Conservation (phyloP, 805 yeast genomes). For the Cyberlindnera meyerae region DNA sequence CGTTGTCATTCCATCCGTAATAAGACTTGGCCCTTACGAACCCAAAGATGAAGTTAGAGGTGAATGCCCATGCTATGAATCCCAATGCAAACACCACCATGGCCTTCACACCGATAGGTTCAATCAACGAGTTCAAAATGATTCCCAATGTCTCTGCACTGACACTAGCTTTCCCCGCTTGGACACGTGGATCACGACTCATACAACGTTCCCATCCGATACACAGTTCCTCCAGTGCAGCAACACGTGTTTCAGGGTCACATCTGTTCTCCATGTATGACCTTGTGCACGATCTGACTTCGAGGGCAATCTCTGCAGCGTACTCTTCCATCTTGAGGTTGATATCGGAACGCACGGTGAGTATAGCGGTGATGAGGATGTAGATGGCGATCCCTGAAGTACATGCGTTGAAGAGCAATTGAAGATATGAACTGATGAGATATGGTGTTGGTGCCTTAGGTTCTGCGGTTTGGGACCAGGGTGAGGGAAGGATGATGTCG, state of each 20-base stretch:
- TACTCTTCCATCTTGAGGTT: conserved; percentile 44
- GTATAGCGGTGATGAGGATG: conserved; percentile 38
- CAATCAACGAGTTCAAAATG: conserved; percentile 56
- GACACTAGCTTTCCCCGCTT: conserved; percentile 48
- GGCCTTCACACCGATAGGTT: conserved; percentile 63
- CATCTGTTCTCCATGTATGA: conserved; percentile 54
- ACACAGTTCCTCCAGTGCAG: conserved; percentile 56
- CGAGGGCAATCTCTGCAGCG: conserved; percentile 40
- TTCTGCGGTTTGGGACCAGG: conserved; percentile 49
- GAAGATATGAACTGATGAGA: conserved; percentile 56
- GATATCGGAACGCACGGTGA: conserved; percentile 52
- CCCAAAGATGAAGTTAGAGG: conserved; percentile 62
- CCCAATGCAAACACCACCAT: conserved; percentile 38
- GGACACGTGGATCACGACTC: conserved; percentile 43
- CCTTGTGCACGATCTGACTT: conserved; percentile 49
- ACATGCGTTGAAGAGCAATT: conserved; percentile 44
- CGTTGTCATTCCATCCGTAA: conserved; percentile 29
- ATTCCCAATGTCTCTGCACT: conserved; percentile 61
- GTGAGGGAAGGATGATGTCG: conserved; percentile 41
- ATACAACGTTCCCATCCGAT: conserved; percentile 62
- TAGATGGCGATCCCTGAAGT: conserved; percentile 42
- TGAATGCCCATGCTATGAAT: conserved; percentile 43
- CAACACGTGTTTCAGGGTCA: conserved; percentile 46
- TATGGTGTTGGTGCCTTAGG: conserved; percentile 55
- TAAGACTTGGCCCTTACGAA: conserved; percentile 51